A percentile compares a stretch with the other conserved stretches of the same genome.
phyloP scores from a whole-genome alignment of 2,329 filamentous ascomycete species.

The Eutypella sp. region DNA sequence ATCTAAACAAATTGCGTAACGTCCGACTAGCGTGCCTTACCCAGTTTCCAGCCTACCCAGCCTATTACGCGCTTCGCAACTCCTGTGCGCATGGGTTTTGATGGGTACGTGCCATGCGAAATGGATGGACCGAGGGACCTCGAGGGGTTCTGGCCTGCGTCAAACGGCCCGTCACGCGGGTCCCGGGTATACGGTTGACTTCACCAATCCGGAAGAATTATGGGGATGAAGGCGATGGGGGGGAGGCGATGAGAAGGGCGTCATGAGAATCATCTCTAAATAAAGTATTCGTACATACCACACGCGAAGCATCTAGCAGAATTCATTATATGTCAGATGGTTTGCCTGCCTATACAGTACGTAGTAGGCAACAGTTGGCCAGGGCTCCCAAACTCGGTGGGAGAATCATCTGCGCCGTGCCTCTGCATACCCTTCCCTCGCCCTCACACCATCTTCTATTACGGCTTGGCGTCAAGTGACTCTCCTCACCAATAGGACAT shows the following conservation, averaged over 20 bases:
- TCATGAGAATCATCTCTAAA: not conserved
- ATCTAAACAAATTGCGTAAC: not conserved
- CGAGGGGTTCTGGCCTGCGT: not conserved
- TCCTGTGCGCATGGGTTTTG: no score
- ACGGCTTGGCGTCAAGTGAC: not conserved
- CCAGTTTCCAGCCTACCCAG: not conserved
- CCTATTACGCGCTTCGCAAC: no score
- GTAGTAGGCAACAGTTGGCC: not conserved
- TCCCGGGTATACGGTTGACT: not conserved
- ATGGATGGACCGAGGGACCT: slow-evolving; percentile 2
- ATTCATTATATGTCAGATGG: no score
- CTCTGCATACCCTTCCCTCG: not conserved
- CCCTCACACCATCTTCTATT: not conserved
- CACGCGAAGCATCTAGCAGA: no score
- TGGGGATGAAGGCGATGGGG: not conserved
- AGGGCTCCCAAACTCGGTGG: not conserved
- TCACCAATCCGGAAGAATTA: not conserved
- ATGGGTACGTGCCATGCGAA: no score
- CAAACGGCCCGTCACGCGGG: not conserved
- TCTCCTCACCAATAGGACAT: no score
- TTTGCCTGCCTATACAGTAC: not conserved
- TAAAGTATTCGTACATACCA: not conserved
- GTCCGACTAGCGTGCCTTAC: not conserved
- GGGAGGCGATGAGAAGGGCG: not conserved
- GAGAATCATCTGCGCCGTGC: not conserved